Conservation (phyloP, 2,329 filamentous ascomycete genomes). For the Metarhizium humberi region DNA sequence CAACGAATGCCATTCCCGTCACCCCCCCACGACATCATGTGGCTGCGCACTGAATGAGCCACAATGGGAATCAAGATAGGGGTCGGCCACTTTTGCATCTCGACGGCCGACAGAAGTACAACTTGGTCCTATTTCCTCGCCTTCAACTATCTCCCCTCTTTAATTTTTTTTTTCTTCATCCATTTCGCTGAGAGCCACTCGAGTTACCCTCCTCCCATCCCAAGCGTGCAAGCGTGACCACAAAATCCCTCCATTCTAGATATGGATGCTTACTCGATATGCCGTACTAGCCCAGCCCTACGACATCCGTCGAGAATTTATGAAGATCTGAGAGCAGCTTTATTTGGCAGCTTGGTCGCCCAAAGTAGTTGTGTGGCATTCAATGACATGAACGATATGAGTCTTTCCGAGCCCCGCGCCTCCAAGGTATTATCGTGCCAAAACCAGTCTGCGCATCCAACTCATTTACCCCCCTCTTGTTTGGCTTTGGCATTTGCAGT, state of each 20-base stretch:
- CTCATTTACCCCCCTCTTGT: not conserved
- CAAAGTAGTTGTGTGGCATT: slow-evolving; percentile 21
- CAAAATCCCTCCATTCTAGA: not conserved
- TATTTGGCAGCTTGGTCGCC: slow-evolving; percentile 24
- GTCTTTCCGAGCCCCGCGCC: slow-evolving; percentile 22
- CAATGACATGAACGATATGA: slow-evolving; percentile 11
- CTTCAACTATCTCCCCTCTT: too few species aligned
- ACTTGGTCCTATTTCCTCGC: not conserved
- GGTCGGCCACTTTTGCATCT: not conserved
- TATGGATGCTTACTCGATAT: slow-evolving; percentile 46
- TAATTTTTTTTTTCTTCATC: not conserved
- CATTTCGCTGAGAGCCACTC: too few species aligned
- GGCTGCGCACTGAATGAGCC: not conserved
- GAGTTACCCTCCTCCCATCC: not conserved
- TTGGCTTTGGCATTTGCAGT: not conserved
- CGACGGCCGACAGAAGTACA: not conserved
- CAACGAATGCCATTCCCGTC: not conserved
- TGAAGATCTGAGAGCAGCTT: slow-evolving; percentile 36
- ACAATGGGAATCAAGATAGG: not conserved
- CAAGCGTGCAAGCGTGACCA: not conserved
- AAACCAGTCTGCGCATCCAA: not conserved
- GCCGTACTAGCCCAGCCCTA: slow-evolving; percentile 32
- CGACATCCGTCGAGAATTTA: slow-evolving; percentile 38
- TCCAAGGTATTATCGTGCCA: slow-evolving; percentile 22
- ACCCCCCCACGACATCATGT: slow-evolving; percentile 2